Conservation (phyloP, 73 alveolate genomes). For the Symbiodinium pilosum region DNA sequence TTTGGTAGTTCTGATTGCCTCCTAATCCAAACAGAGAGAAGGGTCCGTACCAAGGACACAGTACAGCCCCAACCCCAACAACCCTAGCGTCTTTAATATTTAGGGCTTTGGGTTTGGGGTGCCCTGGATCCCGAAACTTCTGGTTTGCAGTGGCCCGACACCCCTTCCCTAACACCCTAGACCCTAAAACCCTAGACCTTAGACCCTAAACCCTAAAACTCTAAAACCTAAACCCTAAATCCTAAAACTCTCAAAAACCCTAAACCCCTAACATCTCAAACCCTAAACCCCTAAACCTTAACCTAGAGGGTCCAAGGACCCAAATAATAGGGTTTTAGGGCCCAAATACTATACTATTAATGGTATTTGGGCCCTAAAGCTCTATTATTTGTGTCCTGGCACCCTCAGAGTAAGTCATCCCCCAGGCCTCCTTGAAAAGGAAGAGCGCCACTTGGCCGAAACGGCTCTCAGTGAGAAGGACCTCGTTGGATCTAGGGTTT, state of each 20-base stretch:
- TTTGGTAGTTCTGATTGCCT: too few relatives aligned
- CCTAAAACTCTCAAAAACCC: background rate
- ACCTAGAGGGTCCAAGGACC: background rate
- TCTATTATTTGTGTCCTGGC: background rate
- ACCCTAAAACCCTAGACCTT: background rate
- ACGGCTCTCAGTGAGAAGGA: conserved; percentile 77
- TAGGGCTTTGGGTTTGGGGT: conserved; percentile 9
- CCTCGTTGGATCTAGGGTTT: background rate
- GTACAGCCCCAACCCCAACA: too few relatives aligned
- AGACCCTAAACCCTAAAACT: background rate
- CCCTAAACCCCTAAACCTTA: background rate
- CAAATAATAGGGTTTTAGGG: background rate
- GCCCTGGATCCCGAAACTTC: too few relatives aligned
- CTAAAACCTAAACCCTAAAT: background rate
- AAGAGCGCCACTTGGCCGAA: conserved; percentile 87
- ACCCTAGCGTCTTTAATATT: too few relatives aligned
- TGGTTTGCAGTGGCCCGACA: too few relatives aligned
- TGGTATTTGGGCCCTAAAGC: too few relatives aligned
- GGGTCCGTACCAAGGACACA: too few relatives aligned
- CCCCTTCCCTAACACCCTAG: too few relatives aligned
- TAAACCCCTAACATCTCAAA: background rate
- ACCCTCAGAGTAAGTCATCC: too few relatives aligned
- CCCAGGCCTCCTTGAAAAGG: conserved; percentile 91
- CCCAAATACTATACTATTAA: too few relatives aligned
- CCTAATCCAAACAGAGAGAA: too few relatives aligned